Evolutionary conservation across 2,329 filamentous ascomycete species (phyloP).

Genomic region (Aspergillus pseudoglaucus): DNA sequence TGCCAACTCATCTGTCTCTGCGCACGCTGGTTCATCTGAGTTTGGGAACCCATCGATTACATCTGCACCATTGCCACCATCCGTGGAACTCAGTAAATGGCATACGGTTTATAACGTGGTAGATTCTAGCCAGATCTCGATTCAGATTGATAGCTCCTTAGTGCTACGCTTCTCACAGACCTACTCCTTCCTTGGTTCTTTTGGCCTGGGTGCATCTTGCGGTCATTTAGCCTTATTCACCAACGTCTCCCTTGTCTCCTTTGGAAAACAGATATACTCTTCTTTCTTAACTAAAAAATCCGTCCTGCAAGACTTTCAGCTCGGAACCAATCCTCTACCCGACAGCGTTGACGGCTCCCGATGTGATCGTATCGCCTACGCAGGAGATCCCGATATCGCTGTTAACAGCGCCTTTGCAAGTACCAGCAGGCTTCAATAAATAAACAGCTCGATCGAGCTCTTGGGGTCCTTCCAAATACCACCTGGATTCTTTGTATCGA

Average conservation of each 20-base stretch:
- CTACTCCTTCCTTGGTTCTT: slow-evolving; percentile 22
- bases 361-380: slow-evolving; percentile 10
- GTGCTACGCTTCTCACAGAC: slow-evolving; percentile 23
- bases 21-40: slow-evolving; percentile 8
- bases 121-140: slow-evolving; percentile 3
- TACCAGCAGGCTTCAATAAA: slow-evolving; percentile 6
- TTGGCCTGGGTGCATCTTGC: slow-evolving; percentile 26
- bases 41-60: slow-evolving; percentile 2
- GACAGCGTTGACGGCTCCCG: slow-evolving; percentile 32
- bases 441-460: slow-evolving; percentile 9
- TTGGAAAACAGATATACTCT: slow-evolving; percentile 15
- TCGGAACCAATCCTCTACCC: slow-evolving; percentile 27
- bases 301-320: slow-evolving; percentile 28
- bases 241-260: slow-evolving; percentile 6
- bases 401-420: slow-evolving; percentile 7
- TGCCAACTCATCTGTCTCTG: slow-evolving; percentile 8
- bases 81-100: slow-evolving; percentile 4
- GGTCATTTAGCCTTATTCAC: slow-evolving; percentile 17
- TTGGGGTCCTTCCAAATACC: slow-evolving; percentile 9
- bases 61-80: slow-evolving; percentile 1
- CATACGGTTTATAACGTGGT: slow-evolving; percentile 5
- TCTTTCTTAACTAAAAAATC: slow-evolving; percentile 19
- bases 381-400: slow-evolving; percentile 9
- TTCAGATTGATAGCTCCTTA: slow-evolving; percentile 2
- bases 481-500: slow-evolving; percentile 8